Percentiles rank a stretch among this genome's conserved stretches.
phyloP scores from a whole-genome alignment of 306 rosid genomes.

The Vigna unguiculata region DNA sequence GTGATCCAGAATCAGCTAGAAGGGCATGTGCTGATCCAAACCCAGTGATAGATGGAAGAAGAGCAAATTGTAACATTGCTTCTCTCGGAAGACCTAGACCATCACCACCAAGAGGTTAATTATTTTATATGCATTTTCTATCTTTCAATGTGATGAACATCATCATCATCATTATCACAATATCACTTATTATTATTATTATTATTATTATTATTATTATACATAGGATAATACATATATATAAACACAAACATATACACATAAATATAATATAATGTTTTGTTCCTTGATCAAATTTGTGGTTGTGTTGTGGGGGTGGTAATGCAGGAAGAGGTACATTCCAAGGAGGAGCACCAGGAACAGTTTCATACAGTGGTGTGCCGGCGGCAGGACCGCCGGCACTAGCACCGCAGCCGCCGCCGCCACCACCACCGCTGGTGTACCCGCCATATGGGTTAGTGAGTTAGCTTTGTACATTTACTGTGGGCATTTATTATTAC shows the following conservation, averaged over 20 bases:
- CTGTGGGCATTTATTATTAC: slow-evolving; percentile 38
- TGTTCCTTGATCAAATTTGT: not conserved
- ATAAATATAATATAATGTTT: not conserved
- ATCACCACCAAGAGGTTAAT: slow-evolving; percentile 82
- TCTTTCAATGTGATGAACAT: not conserved
- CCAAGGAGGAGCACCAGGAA: slow-evolving; percentile 59
- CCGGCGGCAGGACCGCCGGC: slow-evolving; percentile 55
- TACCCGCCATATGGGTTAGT: slow-evolving; percentile 85
- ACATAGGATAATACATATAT: not conserved
- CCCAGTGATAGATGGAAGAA: slow-evolving; percentile 86
- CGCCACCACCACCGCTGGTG: slow-evolving; percentile 46
- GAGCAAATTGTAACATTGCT: slow-evolving; percentile 92
- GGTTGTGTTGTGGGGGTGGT: not conserved
- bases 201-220: not conserved
- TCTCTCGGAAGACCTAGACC: slow-evolving; percentile 85
- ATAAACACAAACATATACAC: too few relatives aligned
- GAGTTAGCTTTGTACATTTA: slow-evolving; percentile 42
- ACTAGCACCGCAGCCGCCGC: slow-evolving; percentile 41
- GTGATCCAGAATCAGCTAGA: slow-evolving; percentile 86
- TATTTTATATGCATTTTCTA: not conserved
- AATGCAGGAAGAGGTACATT: slow-evolving; percentile 62
- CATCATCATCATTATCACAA: not conserved
- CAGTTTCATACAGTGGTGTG: slow-evolving; percentile 53
- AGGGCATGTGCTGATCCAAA: slow-evolving; percentile 85
- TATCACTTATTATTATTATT: not conserved